phyloP scores from a whole-genome alignment of 2,329 filamentous ascomycete genomes.

The Fusarium vanettenii region DNA sequence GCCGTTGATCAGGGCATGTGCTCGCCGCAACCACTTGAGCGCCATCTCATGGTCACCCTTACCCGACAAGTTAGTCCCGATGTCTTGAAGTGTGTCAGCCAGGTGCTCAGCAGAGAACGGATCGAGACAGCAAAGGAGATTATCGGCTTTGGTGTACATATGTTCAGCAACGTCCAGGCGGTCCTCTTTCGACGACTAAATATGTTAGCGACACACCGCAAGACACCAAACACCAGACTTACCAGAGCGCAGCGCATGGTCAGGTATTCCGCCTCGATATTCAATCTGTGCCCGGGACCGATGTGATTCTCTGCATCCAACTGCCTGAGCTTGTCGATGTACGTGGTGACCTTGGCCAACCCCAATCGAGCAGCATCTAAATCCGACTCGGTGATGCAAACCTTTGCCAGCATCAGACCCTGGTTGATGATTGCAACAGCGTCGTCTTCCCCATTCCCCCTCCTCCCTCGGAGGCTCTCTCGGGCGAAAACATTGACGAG shows the following conservation, averaged over 20 bases:
- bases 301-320: neutral
- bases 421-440: conserved; percentile 71
- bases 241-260: conserved; percentile 76
- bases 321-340: conserved; percentile 49
- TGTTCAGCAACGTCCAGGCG: conserved; percentile 82
- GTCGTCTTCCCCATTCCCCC: conserved; percentile 47
- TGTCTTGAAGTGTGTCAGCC: conserved; percentile 76
- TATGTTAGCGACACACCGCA: conserved; percentile 27
- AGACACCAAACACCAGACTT: conserved; percentile 40
- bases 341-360: conserved; percentile 73
- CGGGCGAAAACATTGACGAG: conserved; percentile 70
- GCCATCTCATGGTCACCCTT: conserved; percentile 67
- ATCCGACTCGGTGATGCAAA: conserved; percentile 61
- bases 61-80: conserved; percentile 71
- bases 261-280: conserved; percentile 71
- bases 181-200: conserved; percentile 78
- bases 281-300: conserved; percentile 27
- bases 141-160: conserved; percentile 73
- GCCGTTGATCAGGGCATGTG: conserved; percentile 67
- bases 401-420: conserved; percentile 73
- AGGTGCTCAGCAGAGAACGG: conserved; percentile 68
- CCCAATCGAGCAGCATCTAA: conserved; percentile 68
- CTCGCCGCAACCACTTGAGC: conserved; percentile 78
- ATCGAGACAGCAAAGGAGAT: conserved; percentile 55
- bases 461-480: conserved; percentile 48